Conservation (phyloP, 495 filamentous ascomycete species). For the Penicillium coffeae region DNA sequence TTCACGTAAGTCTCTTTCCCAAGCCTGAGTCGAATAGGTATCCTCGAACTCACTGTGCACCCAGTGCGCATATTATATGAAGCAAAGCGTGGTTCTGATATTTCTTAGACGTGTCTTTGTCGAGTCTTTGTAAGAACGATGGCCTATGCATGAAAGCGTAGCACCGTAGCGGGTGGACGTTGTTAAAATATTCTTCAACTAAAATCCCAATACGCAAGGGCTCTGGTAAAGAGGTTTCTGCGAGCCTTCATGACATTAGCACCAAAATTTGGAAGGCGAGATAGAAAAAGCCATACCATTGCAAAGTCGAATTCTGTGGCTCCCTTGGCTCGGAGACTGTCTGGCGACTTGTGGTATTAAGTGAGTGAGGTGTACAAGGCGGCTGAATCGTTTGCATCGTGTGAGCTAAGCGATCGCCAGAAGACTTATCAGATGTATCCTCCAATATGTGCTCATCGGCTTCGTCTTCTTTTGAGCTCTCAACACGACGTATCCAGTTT, state of each 20-base stretch:
- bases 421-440: background rate
- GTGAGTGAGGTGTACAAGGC: background rate
- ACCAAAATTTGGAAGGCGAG: background rate
- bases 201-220: slow-evolving; percentile 19
- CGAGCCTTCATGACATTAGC: slow-evolving; percentile 13
- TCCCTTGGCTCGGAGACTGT: background rate
- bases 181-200: slow-evolving; percentile 34
- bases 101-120: slow-evolving; percentile 13
- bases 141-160: slow-evolving; percentile 37
- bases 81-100: slow-evolving; percentile 22
- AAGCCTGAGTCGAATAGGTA: background rate
- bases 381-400: background rate
- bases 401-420: background rate
- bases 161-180: slow-evolving; percentile 34
- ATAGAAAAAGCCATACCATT: background rate
- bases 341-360: background rate
- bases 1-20: background rate
- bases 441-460: background rate
- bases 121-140: slow-evolving; percentile 28
- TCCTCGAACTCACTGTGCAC: slow-evolving; percentile 29
- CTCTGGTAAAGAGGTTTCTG: slow-evolving; percentile 16
- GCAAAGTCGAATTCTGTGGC: background rate
- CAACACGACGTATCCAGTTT: slow-evolving; percentile 22
- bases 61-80: slow-evolving; percentile 33
- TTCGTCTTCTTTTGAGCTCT: background rate